These are phyloP conservation scores for Neolecta irregularis DNA, from an alignment of 1,139 yeast genomes.

Conservation along the genomic window DNA sequence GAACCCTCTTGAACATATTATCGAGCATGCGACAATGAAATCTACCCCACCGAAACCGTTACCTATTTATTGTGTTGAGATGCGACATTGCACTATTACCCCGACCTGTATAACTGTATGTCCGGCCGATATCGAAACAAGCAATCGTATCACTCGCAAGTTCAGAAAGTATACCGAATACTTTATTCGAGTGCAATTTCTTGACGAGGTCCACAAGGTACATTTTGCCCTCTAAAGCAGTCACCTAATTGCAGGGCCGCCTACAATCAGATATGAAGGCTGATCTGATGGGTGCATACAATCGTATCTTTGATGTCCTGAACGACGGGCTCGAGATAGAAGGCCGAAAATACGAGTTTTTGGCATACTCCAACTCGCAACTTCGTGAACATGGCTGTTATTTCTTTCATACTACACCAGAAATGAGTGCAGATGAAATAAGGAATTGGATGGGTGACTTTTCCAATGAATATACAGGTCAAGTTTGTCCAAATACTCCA, in stretches of 20 bases:
- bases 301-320: conserved; percentile 9
- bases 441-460: conserved; percentile 13
- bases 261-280: not conserved
- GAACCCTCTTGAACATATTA: too few relatives aligned
- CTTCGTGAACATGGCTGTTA: conserved; percentile 14
- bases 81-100: too few relatives aligned
- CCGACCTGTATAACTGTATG: too few relatives aligned
- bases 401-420: conserved; percentile 9
- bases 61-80: too few relatives aligned
- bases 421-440: conserved; percentile 7
- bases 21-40: too few relatives aligned
- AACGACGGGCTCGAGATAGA: conserved; percentile 10
- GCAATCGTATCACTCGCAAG: conserved; percentile 8
- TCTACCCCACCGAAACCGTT: too few relatives aligned
- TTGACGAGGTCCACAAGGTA: conserved; percentile 6
- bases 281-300: conserved; percentile 5
- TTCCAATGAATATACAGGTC: conserved; percentile 4
- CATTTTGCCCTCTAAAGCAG: too few relatives aligned
- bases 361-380: conserved; percentile 14
- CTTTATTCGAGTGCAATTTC: conserved; percentile 8
- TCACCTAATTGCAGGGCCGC: too few relatives aligned
- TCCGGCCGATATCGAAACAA: conserved; percentile 6
- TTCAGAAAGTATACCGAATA: conserved; percentile 3
- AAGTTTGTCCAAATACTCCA: too few relatives aligned
- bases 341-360: conserved; percentile 9